Evolutionary conservation across 805 yeast species (phyloP).

Genomic region (Starmerella stigmatis): DNA sequence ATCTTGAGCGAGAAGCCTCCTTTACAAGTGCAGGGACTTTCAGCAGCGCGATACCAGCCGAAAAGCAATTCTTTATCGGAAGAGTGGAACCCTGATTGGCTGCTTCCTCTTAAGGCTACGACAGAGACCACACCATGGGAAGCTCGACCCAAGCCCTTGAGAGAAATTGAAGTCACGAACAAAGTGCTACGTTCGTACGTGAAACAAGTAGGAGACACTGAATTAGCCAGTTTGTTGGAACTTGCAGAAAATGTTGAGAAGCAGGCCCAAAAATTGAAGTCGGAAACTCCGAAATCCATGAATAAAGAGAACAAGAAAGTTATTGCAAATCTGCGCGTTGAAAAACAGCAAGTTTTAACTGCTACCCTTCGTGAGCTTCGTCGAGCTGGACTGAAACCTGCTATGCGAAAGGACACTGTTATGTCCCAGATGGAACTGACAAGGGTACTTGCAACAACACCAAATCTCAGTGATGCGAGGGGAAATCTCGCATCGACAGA

Average conservation of each 20-base stretch:
- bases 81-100: not conserved
- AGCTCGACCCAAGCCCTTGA: constrained; percentile 47
- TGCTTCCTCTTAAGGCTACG: not conserved
- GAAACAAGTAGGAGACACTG: constrained; percentile 29
- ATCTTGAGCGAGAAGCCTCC: constrained; percentile 40
- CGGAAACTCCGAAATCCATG: constrained; percentile 64
- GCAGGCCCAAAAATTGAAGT: constrained; percentile 52
- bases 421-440: constrained; percentile 53
- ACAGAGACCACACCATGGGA: constrained; percentile 36
- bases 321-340: constrained; percentile 63
- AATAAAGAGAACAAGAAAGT: constrained; percentile 67
- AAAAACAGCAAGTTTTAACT: constrained; percentile 68
- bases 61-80: not conserved
- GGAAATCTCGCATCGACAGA: constrained; percentile 28
- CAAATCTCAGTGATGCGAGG: constrained; percentile 31
- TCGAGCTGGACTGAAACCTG: constrained; percentile 63
- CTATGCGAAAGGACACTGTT: constrained; percentile 55
- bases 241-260: constrained; percentile 45
- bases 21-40: too few species aligned
- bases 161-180: constrained; percentile 41
- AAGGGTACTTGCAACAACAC: constrained; percentile 46
- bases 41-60: too few species aligned
- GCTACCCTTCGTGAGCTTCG: constrained; percentile 64
- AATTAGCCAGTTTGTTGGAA: constrained; percentile 38
- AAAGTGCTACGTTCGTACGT: constrained; percentile 46